These are phyloP conservation scores for Alternaria sp. DNA, from an alignment of 2,329 filamentous ascomycete species.

Conservation along the genomic window DNA sequence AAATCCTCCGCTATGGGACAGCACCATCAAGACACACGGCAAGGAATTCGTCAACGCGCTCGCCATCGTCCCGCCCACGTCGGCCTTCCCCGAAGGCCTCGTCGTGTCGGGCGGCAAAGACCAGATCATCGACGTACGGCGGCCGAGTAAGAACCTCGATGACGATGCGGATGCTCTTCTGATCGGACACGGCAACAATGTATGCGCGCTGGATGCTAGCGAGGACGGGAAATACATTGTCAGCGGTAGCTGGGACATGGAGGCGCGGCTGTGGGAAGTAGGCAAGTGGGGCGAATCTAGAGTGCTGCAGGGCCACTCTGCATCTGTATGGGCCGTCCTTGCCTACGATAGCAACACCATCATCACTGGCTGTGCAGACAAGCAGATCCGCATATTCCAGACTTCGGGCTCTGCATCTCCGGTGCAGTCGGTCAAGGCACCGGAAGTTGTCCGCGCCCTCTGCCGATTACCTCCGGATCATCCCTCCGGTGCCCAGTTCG, in stretches of 20 bases:
- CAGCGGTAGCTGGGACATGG: constrained; percentile 92
- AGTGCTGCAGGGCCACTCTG: constrained; percentile 77
- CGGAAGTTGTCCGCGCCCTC: constrained; percentile 85
- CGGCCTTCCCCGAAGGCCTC: constrained; percentile 76
- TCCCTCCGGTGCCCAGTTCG: constrained; percentile 86
- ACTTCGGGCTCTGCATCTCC: constrained; percentile 69
- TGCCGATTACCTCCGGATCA: constrained; percentile 80
- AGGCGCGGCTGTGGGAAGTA: constrained; percentile 86
- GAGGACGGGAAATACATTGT: constrained; percentile 77
- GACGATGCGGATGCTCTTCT: constrained; percentile 87
- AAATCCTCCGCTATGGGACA: constrained; percentile 75
- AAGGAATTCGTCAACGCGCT: constrained; percentile 88
- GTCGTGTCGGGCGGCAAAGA: constrained; percentile 90
- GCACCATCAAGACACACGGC: constrained; percentile 79
- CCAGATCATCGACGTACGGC: constrained; percentile 88
- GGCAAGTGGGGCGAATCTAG: constrained; percentile 81
- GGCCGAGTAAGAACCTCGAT: constrained; percentile 69
- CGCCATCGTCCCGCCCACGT: constrained; percentile 74
- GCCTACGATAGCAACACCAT: constrained; percentile 81
- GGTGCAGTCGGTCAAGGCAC: constrained; percentile 70
- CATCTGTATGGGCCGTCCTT: constrained; percentile 89
- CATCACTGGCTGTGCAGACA: constrained; percentile 84
- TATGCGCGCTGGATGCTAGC: constrained; percentile 84
- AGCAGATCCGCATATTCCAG: constrained; percentile 84
- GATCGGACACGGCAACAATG: constrained; percentile 84